Evolutionary conservation across 371 early-diverging fungal genomes (phyloP).

Genomic region (Mortierella sp.): DNA sequence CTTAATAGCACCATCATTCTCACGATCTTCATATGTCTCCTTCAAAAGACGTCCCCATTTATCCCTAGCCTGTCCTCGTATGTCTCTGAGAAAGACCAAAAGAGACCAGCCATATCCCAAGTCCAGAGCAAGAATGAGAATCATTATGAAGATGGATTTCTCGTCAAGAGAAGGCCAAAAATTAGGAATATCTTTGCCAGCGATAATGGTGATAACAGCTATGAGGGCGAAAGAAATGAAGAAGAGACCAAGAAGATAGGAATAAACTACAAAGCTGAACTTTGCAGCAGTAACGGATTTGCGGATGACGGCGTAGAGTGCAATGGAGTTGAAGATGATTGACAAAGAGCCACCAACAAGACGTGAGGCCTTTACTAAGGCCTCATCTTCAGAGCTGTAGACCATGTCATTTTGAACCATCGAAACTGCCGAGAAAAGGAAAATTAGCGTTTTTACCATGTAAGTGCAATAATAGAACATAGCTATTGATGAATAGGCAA

Average conservation of each 20-base stretch:
- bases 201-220: not conserved
- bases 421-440: no score
- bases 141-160: not conserved
- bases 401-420: not conserved
- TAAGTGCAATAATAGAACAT: not conserved
- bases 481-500: not conserved
- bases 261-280: slow-evolving; percentile 7
- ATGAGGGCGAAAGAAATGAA: not conserved
- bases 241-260: not conserved
- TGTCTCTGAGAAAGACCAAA: slow-evolving; percentile 6
- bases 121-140: not conserved
- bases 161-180: not conserved
- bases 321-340: not conserved
- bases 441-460: not conserved
- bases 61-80: slow-evolving; percentile 4
- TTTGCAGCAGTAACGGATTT: slow-evolving; percentile 24
- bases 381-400: not conserved
- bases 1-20: not conserved
- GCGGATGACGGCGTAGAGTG: slow-evolving; percentile 15
- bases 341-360: not conserved
- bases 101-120: slow-evolving; percentile 27
- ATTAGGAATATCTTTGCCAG: not conserved
- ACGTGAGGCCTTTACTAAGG: not conserved
- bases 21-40: not conserved
- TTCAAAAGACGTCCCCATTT: slow-evolving; percentile 9